These are phyloP conservation scores for Babesia caballi DNA, from an alignment of 169 alveolate species.

Conservation along the genomic window DNA sequence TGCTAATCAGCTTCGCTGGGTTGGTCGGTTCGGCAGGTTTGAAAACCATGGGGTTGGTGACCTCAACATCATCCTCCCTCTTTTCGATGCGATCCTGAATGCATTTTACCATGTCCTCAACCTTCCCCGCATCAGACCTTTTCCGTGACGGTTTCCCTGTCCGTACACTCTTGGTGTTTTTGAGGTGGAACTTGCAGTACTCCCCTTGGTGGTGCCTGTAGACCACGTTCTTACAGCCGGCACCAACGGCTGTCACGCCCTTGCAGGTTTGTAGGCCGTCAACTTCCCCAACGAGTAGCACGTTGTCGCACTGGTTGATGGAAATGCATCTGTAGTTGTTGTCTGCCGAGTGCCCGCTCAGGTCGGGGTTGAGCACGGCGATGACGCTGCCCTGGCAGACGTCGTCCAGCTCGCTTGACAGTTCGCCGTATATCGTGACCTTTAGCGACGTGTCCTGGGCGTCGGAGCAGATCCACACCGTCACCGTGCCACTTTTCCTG, in stretches of 20 bases:
- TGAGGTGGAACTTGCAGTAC: constrained; percentile 58
- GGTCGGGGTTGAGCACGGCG: constrained; percentile 62
- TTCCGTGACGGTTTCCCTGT: neutral
- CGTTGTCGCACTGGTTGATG: constrained; percentile 31
- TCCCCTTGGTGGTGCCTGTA: constrained; percentile 62
- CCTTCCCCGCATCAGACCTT: no score
- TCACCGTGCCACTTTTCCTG: constrained; percentile 4
- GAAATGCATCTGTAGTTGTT: constrained; percentile 25
- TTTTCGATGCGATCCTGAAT: neutral
- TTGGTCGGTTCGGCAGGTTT: constrained; percentile 3
- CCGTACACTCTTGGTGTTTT: neutral
- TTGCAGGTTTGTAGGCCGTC: constrained; percentile 48
- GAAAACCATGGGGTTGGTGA: neutral
- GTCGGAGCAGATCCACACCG: constrained; percentile 59
- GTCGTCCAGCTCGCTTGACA: constrained; percentile 8
- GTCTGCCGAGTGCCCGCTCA: constrained; percentile 15
- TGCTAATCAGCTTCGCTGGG: neutral
- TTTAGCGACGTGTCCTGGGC: constrained; percentile 28
- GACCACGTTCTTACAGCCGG: constrained; percentile 50
- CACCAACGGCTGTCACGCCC: constrained; percentile 49
- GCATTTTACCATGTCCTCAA: neutral
- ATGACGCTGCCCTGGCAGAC: constrained; percentile 38
- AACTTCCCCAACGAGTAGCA: constrained; percentile 52
- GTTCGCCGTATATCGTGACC: constrained; percentile 16
- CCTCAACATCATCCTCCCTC: neutral